Evolutionary conservation across 495 filamentous ascomycete species (phyloP), one percentile per base, ranked within the genome.

Genomic region (Glonium stellatum): DNA sequence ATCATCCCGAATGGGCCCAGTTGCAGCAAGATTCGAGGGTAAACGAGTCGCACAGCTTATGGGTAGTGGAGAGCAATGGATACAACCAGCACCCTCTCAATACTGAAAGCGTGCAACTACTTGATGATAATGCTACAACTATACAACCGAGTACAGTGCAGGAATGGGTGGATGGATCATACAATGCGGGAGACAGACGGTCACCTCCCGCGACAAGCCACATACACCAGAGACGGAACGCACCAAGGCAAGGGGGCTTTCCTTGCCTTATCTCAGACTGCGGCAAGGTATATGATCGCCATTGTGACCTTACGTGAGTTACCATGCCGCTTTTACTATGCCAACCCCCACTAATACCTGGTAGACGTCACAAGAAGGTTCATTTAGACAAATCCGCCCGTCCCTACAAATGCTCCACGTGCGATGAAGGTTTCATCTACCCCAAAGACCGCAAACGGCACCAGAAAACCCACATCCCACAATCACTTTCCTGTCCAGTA

Each of bases 381-480:
- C 65, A 67, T 34, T 15, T 54, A 4, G 21, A 23, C 0, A 34
- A 35, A 44, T 35, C 25, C 18, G 57, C 61, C 34, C 65, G 65
- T 41, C 65, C 65, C 50, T 54, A 67, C 61, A 64, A 64, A 39
- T 67, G 65, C 54, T n/a, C 37, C 9, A 23, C 48, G 23, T 67
- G 65, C 51, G 25, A 34, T n/a, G 51, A 67, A 41, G 57, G 61
- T 27, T 67, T 67, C 61, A 49, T 58, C 21, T 67, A 67, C 31
- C 65, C 65, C 6, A 67, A 67, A 48, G 65, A 67, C 55, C 58
- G 25, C 58, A 44, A 55, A 3, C 65, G 65, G 35, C 65, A 67
- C 58, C 13, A 59, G 49, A 50, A 21, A 9, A 64, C 61, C 23
- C 65, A 67, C 35, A 15, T n/a, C 15, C 23, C 19, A 5, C 27